These are phyloP conservation scores for Durusdinium trenchii DNA, from an alignment of 73 alveolate species.

Conservation along the genomic window DNA sequence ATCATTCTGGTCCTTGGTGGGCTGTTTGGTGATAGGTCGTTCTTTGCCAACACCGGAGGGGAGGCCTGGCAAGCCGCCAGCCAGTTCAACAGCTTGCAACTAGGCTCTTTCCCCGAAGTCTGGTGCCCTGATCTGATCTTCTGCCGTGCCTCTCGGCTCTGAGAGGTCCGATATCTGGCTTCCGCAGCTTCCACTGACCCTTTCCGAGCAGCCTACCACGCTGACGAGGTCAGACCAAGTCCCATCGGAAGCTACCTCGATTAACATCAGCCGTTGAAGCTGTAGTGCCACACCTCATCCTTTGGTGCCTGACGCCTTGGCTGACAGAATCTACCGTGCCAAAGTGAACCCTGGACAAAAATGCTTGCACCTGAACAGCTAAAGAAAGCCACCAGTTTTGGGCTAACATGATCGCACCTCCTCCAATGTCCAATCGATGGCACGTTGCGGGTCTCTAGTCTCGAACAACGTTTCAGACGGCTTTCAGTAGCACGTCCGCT, in stretches of 20 bases:
- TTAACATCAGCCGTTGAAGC: no score
- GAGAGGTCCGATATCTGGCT: neutral
- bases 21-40: conserved; percentile 29
- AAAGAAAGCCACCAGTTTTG: no score
- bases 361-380: no score
- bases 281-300: conserved; percentile 56
- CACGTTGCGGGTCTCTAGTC: no score
- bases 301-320: conserved; percentile 8
- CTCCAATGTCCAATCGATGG: no score
- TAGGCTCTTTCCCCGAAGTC: neutral
- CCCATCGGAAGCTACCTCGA: no score
- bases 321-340: neutral
- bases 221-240: no score
- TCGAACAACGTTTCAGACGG: no score
- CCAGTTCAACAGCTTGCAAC: neutral
- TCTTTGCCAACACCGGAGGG: conserved; percentile 14
- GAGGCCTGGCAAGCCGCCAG: conserved; percentile 1
- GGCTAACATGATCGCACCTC: no score
- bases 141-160: neutral
- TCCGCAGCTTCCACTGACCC: neutral
- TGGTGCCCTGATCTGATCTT: neutral
- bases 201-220: no score
- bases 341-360: neutral
- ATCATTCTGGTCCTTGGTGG: neutral
- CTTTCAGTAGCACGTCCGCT: no score